Evolutionary conservation across 1,284 basidiomycete genomes (phyloP).

Genomic region (Coniferiporia weirii): DNA sequence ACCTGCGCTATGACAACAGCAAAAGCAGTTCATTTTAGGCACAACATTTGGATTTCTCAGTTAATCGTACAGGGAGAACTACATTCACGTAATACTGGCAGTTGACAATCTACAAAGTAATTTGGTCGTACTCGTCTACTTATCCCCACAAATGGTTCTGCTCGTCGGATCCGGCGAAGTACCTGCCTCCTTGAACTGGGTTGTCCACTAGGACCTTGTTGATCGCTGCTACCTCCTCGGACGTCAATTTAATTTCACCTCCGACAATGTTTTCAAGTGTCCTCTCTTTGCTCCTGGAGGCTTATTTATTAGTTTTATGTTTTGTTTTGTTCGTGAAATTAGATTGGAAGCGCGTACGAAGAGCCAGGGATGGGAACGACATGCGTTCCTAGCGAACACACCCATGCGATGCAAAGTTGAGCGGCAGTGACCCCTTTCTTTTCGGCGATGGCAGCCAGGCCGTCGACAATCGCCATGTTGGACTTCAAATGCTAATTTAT

Average conservation of each 20-base stretch:
- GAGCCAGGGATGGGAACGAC: slow-evolving; percentile 44
- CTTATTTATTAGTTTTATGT: neutral
- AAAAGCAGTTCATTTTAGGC: too few species aligned
- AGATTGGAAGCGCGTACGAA: slow-evolving; percentile 23
- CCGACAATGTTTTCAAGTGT: slow-evolving; percentile 34
- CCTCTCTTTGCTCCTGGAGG: slow-evolving; percentile 28
- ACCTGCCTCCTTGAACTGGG: slow-evolving; percentile 21
- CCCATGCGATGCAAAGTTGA: slow-evolving; percentile 59
- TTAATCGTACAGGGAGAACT: too few species aligned
- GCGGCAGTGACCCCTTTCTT: slow-evolving; percentile 43
- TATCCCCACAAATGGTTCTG: slow-evolving; percentile 6
- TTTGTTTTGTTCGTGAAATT: neutral
- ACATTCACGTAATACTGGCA: too few species aligned
- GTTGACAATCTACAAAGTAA: too few species aligned
- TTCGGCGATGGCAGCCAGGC: slow-evolving; percentile 38
- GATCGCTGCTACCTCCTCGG: slow-evolving; percentile 30
- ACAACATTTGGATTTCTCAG: too few species aligned
- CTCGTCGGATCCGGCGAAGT: slow-evolving; percentile 5
- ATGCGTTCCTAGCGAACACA: slow-evolving; percentile 35
- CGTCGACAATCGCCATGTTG: slow-evolving; percentile 50
- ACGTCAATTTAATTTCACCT: slow-evolving; percentile 30
- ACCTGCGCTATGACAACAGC: too few species aligned
- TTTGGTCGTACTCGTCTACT: neutral
- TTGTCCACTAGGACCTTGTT: slow-evolving; percentile 20
- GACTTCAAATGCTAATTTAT: slow-evolving; percentile 36